These are phyloP conservation scores for Takashimella tepidaria DNA, from an alignment of 1,284 basidiomycete genomes.

Conservation along the genomic window DNA sequence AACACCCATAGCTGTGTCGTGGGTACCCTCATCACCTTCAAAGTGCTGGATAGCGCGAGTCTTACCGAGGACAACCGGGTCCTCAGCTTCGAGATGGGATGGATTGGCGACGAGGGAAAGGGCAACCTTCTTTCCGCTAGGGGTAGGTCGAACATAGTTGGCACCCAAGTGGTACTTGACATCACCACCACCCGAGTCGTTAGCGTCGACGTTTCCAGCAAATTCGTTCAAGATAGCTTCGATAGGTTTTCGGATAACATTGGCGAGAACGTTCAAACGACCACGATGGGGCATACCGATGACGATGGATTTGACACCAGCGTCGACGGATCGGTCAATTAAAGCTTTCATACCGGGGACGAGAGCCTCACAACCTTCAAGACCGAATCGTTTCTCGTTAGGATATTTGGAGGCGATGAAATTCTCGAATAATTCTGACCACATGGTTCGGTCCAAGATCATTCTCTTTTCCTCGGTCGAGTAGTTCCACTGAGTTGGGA, in stretches of 20 bases:
- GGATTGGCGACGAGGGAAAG: constrained; percentile 98
- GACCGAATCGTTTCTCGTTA: constrained; percentile 98
- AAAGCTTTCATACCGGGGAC: constrained; percentile 99
- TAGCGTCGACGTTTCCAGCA: constrained; percentile 59
- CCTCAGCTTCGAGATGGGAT: constrained; percentile 94
- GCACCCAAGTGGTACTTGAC: constrained; percentile 99
- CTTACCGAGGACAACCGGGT: constrained; percentile 96
- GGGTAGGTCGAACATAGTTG: constrained; percentile 97
- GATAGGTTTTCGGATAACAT: constrained; percentile 97
- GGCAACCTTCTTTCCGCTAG: constrained; percentile 95
- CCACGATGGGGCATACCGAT: constrained; percentile 99
- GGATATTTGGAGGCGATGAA: constrained; percentile 98
- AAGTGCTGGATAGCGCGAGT: constrained; percentile 95
- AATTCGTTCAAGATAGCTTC: constrained; percentile 99
- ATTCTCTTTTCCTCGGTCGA: constrained; percentile 96
- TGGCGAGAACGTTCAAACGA: constrained; percentile 93
- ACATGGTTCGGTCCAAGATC: constrained; percentile 97
- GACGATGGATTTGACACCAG: constrained; percentile 91
- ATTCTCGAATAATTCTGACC: constrained; percentile 99
- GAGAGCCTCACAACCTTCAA: constrained; percentile 96
- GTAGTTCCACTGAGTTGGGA: constrained; percentile 97
- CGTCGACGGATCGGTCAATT: constrained; percentile 95
- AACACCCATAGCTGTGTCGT: constrained; percentile 84
- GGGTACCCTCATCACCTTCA: constrained; percentile 73
- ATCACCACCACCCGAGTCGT: constrained; percentile 84